A percentile compares a stretch with the other conserved stretches of the same genome.
These are phyloP conservation scores for Tolypocladium paradoxum DNA, from an alignment of 2,329 filamentous ascomycete species.

Conservation along the genomic window DNA sequence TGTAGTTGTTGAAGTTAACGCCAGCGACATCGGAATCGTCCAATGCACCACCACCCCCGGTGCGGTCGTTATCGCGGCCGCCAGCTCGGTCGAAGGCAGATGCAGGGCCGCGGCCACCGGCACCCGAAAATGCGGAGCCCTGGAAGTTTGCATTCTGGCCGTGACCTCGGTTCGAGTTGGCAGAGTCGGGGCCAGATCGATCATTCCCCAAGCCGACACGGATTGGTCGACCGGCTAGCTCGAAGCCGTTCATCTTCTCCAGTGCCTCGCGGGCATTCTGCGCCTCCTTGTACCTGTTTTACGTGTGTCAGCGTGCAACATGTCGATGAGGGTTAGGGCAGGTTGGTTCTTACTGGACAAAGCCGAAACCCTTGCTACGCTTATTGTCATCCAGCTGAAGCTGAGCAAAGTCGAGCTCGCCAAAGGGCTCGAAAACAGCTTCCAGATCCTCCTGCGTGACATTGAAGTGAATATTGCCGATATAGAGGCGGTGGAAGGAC, in stretches of 20 bases:
- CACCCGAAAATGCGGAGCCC: slow-evolving; percentile 84
- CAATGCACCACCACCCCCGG: slow-evolving; percentile 82
- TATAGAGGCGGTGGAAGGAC: slow-evolving; percentile 95
- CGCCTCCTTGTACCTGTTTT: slow-evolving; percentile 71
- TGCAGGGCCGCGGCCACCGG: slow-evolving; percentile 73
- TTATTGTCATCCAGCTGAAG: slow-evolving; percentile 91
- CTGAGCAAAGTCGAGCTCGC: slow-evolving; percentile 94
- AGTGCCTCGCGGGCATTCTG: slow-evolving; percentile 86
- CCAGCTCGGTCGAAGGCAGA: slow-evolving; percentile 87
- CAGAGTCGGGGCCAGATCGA: slow-evolving; percentile 98
- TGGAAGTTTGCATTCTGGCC: slow-evolving; percentile 66
- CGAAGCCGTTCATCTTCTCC: slow-evolving; percentile 99
- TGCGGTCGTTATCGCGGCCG: slow-evolving; percentile 80
- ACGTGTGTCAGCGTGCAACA: not conserved
- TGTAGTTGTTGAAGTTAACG: slow-evolving; percentile 99
- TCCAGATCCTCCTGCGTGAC: slow-evolving; percentile 93
- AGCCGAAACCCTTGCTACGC: slow-evolving; percentile 89
- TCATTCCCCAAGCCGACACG: slow-evolving; percentile 98
- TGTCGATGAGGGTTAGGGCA: not conserved
- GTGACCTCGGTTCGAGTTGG: slow-evolving; percentile 83
- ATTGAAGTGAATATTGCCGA: slow-evolving; percentile 99
- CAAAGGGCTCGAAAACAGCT: slow-evolving; percentile 95
- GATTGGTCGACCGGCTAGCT: slow-evolving; percentile 92
- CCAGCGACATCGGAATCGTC: slow-evolving; percentile 97
- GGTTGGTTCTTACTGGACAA: slow-evolving; percentile 73